A percentile compares a stretch with the other conserved stretches of the same genome.
Conservation (phyloP, 1,139 yeast genomes). For the Candida tunisiensis region DNA sequence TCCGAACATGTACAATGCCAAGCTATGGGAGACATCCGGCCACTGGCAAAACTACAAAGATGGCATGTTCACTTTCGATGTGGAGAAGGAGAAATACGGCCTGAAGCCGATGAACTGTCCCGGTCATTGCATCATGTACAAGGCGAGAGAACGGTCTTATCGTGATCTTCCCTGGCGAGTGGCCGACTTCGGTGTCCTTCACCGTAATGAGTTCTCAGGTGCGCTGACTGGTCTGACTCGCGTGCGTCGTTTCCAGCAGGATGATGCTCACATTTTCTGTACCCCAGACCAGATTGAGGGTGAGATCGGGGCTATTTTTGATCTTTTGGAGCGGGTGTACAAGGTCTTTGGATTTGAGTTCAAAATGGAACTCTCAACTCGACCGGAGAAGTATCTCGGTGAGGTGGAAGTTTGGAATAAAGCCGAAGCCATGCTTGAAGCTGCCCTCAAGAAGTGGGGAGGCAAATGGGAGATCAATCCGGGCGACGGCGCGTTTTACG, state of each 20-base stretch:
- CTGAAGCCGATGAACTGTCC: conserved; percentile 99
- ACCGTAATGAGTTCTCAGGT: conserved; percentile 91
- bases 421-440: conserved; percentile 61
- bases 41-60: conserved; percentile 97
- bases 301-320: conserved; percentile 63
- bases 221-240: conserved; percentile 89
- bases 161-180: conserved; percentile 79
- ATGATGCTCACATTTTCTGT: conserved; percentile 96
- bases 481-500: conserved; percentile 98
- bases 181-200: conserved; percentile 88
- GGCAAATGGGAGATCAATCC: conserved; percentile 84
- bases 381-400: conserved; percentile 82
- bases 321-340: conserved; percentile 64
- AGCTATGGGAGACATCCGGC: conserved; percentile 95
- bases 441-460: conserved; percentile 53
- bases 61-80: conserved; percentile 93
- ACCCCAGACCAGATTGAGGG: conserved; percentile 60
- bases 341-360: conserved; percentile 62
- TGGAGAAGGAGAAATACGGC: conserved; percentile 72
- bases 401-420: conserved; percentile 66
- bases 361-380: conserved; percentile 65
- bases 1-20: conserved; percentile 92
- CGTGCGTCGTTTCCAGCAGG: conserved; percentile 95
- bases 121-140: conserved; percentile 84
- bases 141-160: conserved; percentile 70